Percentiles rank a stretch among this genome's conserved stretches.
These are phyloP conservation scores for Mycena indigotica DNA, from an alignment of 768 basidiomycete genomes.

Conservation along the genomic window DNA sequence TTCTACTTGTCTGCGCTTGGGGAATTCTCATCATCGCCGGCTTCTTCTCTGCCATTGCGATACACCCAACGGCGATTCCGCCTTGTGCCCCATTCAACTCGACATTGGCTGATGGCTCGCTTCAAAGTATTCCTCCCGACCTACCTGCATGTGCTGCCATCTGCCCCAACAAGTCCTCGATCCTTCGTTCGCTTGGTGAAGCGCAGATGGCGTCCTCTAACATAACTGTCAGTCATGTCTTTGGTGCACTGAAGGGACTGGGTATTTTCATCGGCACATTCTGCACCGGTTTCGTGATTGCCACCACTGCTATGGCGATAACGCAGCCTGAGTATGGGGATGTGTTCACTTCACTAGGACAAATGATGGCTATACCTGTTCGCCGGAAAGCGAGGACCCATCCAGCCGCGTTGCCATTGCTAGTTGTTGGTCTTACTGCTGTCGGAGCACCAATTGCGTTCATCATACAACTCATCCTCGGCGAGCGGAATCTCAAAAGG, in stretches of 20 bases:
- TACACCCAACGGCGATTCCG: neutral
- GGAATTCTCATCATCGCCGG: neutral
- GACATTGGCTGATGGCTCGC: neutral
- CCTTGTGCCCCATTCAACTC: neutral
- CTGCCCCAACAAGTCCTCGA: neutral
- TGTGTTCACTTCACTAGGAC: too few species aligned
- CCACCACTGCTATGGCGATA: neutral
- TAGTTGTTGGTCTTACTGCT: neutral
- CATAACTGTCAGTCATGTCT: neutral
- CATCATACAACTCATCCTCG: neutral
- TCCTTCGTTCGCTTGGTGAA: neutral
- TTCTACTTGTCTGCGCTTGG: neutral
- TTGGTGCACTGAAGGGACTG: neutral
- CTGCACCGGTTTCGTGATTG: neutral
- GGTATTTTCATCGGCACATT: neutral
- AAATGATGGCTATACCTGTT: too few species aligned
- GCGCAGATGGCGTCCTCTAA: neutral
- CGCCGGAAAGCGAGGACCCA: neutral
- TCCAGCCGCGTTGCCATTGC: neutral
- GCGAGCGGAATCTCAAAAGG: neutral
- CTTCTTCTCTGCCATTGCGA: neutral
- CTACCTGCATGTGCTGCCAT: neutral
- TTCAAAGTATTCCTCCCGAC: neutral
- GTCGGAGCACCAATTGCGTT: neutral
- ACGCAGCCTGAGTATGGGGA: neutral